These are phyloP conservation scores for Salix viminalis DNA, from an alignment of 345 rosid species.

Conservation along the genomic window DNA sequence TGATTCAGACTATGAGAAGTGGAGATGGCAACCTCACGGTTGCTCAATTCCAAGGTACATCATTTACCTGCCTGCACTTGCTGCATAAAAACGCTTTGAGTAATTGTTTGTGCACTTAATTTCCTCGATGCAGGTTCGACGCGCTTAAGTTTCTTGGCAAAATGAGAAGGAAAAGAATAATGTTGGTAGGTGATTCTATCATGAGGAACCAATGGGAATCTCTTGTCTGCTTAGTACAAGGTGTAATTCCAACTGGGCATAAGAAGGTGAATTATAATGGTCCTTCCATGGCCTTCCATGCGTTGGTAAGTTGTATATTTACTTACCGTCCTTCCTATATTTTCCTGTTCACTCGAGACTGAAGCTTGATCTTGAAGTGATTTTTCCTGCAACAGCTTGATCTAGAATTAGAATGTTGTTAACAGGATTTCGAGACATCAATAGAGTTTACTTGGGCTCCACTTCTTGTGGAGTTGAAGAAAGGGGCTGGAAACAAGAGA, in stretches of 20 bases:
- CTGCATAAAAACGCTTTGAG: not conserved
- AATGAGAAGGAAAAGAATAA: constrained; percentile 77
- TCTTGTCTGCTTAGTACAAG: constrained; percentile 86
- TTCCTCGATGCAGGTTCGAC: constrained; percentile 51
- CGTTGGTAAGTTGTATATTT: constrained; percentile 41
- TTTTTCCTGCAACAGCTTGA: not conserved
- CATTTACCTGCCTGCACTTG: not conserved
- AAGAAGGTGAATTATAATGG: constrained; percentile 71
- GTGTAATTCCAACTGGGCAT: constrained; percentile 65
- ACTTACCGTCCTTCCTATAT: not conserved
- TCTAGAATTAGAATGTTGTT: not conserved
- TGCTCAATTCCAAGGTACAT: constrained; percentile 79
- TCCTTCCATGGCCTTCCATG: constrained; percentile 82
- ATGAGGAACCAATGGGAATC: constrained; percentile 99
- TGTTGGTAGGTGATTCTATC: constrained; percentile 92
- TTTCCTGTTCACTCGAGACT: no score
- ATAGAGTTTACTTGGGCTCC: constrained; percentile 95
- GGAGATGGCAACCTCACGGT: constrained; percentile 79
- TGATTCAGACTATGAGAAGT: constrained; percentile 80
- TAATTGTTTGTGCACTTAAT: not conserved
- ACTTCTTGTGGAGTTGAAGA: constrained; percentile 74
- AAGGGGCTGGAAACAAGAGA: constrained; percentile 50
- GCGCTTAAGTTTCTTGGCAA: constrained; percentile 74
- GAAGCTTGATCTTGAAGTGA: no score
- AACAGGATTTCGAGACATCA: constrained; percentile 71